These are phyloP conservation scores for Dunaliella primolecta DNA, from an alignment of 139 green algal genomes.

Conservation along the genomic window DNA sequence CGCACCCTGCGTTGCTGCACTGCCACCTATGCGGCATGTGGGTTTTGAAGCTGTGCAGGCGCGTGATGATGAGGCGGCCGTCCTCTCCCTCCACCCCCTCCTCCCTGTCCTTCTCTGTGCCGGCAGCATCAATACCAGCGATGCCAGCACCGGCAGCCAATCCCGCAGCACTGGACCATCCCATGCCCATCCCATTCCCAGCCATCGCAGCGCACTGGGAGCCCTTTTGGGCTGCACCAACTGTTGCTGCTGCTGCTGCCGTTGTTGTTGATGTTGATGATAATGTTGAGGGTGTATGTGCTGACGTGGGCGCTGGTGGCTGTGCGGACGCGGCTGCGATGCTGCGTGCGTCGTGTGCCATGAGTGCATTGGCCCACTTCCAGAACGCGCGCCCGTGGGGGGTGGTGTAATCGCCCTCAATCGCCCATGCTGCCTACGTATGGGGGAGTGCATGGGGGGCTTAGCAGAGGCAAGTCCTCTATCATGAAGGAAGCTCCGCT, in stretches of 20 bases:
- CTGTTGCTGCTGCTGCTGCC: background rate
- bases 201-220: background rate
- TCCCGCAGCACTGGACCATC: background rate
- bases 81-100: conserved; percentile 12
- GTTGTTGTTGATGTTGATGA: background rate
- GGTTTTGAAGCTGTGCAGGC: conserved; percentile 53
- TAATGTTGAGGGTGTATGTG: background rate
- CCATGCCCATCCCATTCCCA: background rate
- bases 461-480: too few relatives aligned
- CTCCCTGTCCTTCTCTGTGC: background rate
- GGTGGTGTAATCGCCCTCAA: conserved; percentile 38
- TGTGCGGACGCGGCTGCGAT: background rate
- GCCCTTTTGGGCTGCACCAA: too few relatives aligned
- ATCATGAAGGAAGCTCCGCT: too few relatives aligned
- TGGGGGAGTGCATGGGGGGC: background rate
- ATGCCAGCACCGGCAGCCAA: background rate
- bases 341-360: background rate
- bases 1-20: conserved; percentile 36
- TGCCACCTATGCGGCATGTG: conserved; percentile 48
- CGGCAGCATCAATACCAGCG: background rate
- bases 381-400: conserved; percentile 54
- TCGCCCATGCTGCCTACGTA: conserved; percentile 40
- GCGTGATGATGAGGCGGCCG: conserved; percentile 39
- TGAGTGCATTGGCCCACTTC: conserved; percentile 31
- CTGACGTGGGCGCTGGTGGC: background rate